These are phyloP conservation scores for Wilhelminamyces savonicus DNA, from an alignment of 805 yeast species.

Conservation along the genomic window DNA sequence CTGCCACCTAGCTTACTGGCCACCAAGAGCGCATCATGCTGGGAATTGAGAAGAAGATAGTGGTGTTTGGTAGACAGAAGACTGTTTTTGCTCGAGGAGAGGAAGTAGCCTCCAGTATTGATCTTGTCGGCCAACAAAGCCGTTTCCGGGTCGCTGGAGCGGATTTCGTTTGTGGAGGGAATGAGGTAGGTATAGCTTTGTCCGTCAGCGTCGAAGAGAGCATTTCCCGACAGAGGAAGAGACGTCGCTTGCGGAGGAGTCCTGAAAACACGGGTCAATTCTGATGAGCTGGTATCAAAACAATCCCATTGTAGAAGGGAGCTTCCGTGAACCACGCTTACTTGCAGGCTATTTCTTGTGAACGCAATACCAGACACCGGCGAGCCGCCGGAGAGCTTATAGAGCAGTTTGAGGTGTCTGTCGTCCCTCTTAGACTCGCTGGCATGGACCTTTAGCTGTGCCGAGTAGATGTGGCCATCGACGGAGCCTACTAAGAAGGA, in stretches of 20 bases:
- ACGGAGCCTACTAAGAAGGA: conserved; percentile 21
- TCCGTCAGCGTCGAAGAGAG: conserved; percentile 10
- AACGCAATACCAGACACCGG: conserved; percentile 13
- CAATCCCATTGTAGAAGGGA: conserved; percentile 26
- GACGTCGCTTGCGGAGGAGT: conserved; percentile 6
- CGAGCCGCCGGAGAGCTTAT: conserved; percentile 6
- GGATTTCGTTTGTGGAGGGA: conserved; percentile 10
- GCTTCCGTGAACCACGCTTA: conserved; percentile 14
- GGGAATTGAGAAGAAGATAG: conserved; percentile 20
- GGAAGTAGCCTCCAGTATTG: conserved; percentile 3
- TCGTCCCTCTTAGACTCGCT: conserved; percentile 33
- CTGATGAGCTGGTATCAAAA: conserved; percentile 22
- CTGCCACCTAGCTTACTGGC: conserved; percentile 10
- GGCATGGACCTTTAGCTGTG: conserved; percentile 23
- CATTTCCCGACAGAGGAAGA: conserved; percentile 1
- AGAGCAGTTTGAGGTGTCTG: conserved; percentile 23
- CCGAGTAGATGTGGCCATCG: conserved; percentile 23
- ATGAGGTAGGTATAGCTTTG: conserved; percentile 9
- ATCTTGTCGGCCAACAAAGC: conserved; percentile 10
- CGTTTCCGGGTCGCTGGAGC: conserved; percentile 25
- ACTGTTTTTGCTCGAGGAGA: not conserved
- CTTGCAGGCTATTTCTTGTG: conserved; percentile 14
- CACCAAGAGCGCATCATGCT: conserved; percentile 21
- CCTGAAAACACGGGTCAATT: conserved; percentile 23
- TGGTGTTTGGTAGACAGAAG: conserved; percentile 2